Evolutionary conservation across 2,329 filamentous ascomycete species (phyloP).

Genomic region (Tolypocladium nubicola): DNA sequence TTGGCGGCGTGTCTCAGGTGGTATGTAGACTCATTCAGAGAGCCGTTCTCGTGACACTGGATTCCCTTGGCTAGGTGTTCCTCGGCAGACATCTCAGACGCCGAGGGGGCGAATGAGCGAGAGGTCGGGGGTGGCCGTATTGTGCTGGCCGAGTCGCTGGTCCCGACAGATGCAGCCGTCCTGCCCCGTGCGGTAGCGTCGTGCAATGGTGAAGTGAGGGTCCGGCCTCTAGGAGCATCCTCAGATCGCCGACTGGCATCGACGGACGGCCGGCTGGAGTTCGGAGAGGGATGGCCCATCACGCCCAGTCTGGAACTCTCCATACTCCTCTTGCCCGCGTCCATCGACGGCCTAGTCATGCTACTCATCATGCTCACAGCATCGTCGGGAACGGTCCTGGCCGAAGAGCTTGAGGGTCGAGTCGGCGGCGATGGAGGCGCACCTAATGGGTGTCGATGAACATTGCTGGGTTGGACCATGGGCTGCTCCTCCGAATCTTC

Average conservation of each 20-base stretch:
- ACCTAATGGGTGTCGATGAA: conserved; percentile 29
- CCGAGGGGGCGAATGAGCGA: conserved; percentile 39
- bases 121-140: conserved; percentile 29
- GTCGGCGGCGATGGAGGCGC: conserved; percentile 53
- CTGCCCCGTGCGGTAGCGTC: conserved; percentile 28
- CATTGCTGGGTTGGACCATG: conserved; percentile 26
- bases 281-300: conserved; percentile 31
- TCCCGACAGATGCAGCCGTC: conserved; percentile 36
- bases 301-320: conserved; percentile 29
- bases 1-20: conserved; percentile 84
- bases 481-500: conserved; percentile 53
- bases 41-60: conserved; percentile 76
- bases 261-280: conserved; percentile 32
- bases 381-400: conserved; percentile 26
- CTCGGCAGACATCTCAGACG: conserved; percentile 66
- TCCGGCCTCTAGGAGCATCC: conserved; percentile 36
- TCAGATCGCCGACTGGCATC: conserved; percentile 35
- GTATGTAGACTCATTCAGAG: conserved; percentile 88
- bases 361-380: conserved; percentile 16
- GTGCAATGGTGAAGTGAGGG: conserved; percentile 24
- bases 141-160: conserved; percentile 45
- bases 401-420: conserved; percentile 47
- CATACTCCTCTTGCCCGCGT: conserved; percentile 38
- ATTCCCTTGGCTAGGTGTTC: conserved; percentile 88
- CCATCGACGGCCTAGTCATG: conserved; percentile 34